These are phyloP conservation scores for Prunus mume DNA, from an alignment of 306 rosid genomes.

Conservation along the genomic window DNA sequence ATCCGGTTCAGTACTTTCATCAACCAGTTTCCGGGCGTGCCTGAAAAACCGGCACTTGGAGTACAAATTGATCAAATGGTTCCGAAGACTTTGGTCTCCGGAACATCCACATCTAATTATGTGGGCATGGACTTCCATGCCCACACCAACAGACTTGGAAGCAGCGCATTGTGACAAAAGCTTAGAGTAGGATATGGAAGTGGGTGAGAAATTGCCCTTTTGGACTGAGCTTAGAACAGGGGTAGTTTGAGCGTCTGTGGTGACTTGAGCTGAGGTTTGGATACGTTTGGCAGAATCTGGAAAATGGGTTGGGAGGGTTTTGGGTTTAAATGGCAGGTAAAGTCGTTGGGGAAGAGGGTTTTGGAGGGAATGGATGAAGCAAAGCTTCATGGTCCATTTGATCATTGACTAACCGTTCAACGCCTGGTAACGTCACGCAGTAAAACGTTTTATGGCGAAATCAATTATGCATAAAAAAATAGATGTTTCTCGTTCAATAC, in stretches of 20 bases:
- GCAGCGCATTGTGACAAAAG: conserved; percentile 55
- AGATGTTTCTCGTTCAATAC: no score
- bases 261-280: conserved; percentile 17
- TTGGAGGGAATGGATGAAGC: conserved; percentile 28
- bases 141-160: conserved; percentile 45
- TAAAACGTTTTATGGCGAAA: no score
- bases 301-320: conserved; percentile 11
- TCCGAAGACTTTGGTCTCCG: conserved; percentile 39
- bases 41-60: conserved; percentile 45
- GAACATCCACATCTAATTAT: conserved; percentile 60
- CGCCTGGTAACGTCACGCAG: background rate
- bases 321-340: conserved; percentile 28
- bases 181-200: conserved; percentile 35
- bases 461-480: no score
- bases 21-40: conserved; percentile 61
- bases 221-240: conserved; percentile 3
- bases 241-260: conserved; percentile 15
- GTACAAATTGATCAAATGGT: conserved; percentile 45
- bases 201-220: background rate
- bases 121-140: conserved; percentile 67
- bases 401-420: conserved; percentile 18
- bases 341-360: conserved; percentile 24
- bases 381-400: conserved; percentile 31
- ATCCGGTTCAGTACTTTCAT: conserved; percentile 55
- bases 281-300: conserved; percentile 12